Evolutionary conservation across 2,329 filamentous ascomycete species (phyloP).

Genomic region (Chlorencoelia australis): DNA sequence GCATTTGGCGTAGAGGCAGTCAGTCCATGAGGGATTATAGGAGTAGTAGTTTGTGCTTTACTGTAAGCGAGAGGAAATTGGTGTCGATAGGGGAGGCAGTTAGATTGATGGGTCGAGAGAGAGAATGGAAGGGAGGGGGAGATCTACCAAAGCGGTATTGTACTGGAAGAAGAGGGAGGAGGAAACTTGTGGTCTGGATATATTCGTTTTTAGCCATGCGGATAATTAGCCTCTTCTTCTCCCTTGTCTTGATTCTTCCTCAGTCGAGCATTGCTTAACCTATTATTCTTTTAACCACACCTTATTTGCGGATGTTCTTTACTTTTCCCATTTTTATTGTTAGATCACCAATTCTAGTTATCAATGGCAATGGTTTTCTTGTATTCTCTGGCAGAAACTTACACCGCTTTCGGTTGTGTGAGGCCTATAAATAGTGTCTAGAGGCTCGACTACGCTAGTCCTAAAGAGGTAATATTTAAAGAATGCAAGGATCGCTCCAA

Average conservation of each 20-base stretch:
- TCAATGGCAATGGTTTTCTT: too few species aligned
- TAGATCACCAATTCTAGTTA: too few species aligned
- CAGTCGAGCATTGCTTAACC: conserved; percentile 68
- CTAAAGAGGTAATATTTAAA: too few species aligned
- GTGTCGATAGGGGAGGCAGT: conserved; percentile 58
- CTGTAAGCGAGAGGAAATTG: conserved; percentile 84
- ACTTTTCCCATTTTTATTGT: conserved; percentile 82
- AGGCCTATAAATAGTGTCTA: too few species aligned
- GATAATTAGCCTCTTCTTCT: conserved; percentile 49
- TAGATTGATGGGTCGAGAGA: conserved; percentile 5
- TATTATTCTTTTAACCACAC: conserved; percentile 71
- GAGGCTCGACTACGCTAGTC: too few species aligned
- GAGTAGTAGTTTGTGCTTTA: conserved; percentile 81
- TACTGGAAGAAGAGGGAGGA: conserved; percentile 81
- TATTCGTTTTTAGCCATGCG: conserved; percentile 61
- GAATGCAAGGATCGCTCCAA: too few species aligned
- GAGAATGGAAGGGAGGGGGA: conserved; percentile 74
- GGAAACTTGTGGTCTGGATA: conserved; percentile 60
- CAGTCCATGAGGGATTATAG: conserved; percentile 88
- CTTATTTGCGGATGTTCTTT: conserved; percentile 91
- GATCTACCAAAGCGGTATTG: conserved; percentile 78
- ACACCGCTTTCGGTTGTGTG: too few species aligned
- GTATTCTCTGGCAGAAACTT: too few species aligned
- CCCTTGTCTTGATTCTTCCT: conserved; percentile 70
- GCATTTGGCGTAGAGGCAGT: conserved; percentile 84